Conservation (phyloP, 495 filamentous ascomycete genomes). For the Aspergillus haitiensis region DNA sequence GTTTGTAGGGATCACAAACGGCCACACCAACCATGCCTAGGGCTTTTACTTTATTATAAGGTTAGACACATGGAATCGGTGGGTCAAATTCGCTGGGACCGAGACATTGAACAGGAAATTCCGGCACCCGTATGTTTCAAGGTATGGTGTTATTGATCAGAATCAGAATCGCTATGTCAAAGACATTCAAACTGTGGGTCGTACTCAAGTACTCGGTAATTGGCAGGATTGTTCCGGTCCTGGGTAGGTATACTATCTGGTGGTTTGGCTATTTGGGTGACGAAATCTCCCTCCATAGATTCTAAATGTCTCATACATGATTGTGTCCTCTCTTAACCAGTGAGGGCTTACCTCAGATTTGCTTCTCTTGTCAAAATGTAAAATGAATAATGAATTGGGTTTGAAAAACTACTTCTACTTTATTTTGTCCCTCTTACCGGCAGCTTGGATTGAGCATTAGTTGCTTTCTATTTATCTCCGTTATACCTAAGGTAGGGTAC, state of each 20-base stretch:
- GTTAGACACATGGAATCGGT: conserved; percentile 19
- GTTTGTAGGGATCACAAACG: conserved; percentile 14
- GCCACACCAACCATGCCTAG: conserved; percentile 14
- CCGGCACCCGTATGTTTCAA: conserved; percentile 4
- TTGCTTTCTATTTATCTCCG: no score
- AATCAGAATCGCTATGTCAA: conserved; percentile 12
- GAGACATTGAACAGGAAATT: conserved; percentile 9
- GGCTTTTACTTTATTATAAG: conserved; percentile 15
- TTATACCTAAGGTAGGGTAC: no score
- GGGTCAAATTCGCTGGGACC: conserved; percentile 21
- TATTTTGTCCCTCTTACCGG: no score
- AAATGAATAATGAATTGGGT: no score
- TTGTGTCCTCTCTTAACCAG: no score
- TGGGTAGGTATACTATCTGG: conserved; percentile 17
- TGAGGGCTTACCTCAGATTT: no score
- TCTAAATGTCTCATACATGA: no score
- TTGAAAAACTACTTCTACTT: no score
- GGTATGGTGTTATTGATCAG: conserved; percentile 3
- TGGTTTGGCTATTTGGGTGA: conserved; percentile 14
- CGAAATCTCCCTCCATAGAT: neutral
- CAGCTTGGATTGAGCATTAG: no score
- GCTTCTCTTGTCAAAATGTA: no score
- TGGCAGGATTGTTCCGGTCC: neutral
- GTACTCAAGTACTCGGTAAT: neutral
- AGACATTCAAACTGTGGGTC: conserved; percentile 12